Base-by-base conservation (phyloP, 179 eudicot genomes). In the Dionaea muscipula region DNA sequence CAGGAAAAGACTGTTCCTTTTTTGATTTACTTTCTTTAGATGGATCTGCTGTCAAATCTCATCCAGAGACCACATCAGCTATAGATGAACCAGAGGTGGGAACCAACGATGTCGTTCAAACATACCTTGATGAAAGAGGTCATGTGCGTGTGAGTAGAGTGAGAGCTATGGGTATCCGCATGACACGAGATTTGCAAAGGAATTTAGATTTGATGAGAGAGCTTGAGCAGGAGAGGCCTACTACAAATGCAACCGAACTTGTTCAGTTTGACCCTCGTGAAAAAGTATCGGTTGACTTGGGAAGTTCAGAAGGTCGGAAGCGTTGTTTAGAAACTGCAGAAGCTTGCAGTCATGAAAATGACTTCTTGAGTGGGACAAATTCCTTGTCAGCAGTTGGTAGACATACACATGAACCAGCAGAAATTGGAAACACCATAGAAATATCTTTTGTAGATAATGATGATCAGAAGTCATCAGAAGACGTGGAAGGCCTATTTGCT, bases 101-200 rank as follows among this genome's bases (percentile, higher is more conserved):
- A 61, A 73, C 65, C 59, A 61, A 59, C 51, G 65, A 73, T 65
- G 79, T 69, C 64, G 68, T 86, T 47, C 79, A 82, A 65, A 84
- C 88, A 47, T 84, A 74, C 62, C 20, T 76, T 68, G 95, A 86
- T 87, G 94, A 86, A 56, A 75, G 77, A 59, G 86, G 91, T 20
- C 79, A 73, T 56, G 47, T 63, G 72, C 83, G 85, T 67, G 75
- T 84, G 49, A 84, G 84, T 72, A 80, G 82, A 67, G 68, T 80
- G 52, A 90, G 84, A 75, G 98, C 95, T 55, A 76, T 91, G 84
- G 95, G 98, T 45, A 78, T 91, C 47, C 91, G 82, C 37, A 86
- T 91, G 98, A 91, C 98, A 45, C 75, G 94, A 40, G 98, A 91
- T 73, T 55, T 91, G 57, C 88, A 87, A 49, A 84, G 94, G 70